Evolutionary conservation across 176 grass and related monocot species (phyloP), one percentile per base, ranked within the genome.

Genomic region (Oryza officinalis): DNA sequence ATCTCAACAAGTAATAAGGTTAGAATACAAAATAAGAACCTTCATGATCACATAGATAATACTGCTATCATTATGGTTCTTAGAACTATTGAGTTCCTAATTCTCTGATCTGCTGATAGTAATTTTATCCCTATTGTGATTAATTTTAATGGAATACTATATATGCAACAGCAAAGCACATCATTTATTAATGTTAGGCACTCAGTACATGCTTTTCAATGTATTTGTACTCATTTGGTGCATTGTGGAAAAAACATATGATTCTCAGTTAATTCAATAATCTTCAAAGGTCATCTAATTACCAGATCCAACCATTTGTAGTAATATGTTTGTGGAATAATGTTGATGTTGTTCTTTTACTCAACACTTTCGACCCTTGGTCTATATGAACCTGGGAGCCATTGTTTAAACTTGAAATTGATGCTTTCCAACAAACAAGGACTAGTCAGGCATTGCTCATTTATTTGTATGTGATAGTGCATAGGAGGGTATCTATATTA

Each of bases 231-330:
- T 75, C 33, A 35, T 50, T 17, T 41, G 45, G 40, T 52, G 52
- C 37, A 80, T 50, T 15, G 28, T 80, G 28, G 49, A 15, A 80
- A 86, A 84, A 60, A 15, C 40, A 54, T 65, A 27, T 57, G n/a
- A 28, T 74, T 18, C 50, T 17, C 46, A 71, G 65, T 74, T 60
- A 61, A 20, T 65, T 31, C 67, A 87, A 70, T 63, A 33, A 9
- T 46, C 50, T 18, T 67, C 23, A 64, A 13, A 22, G 11, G 33
- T 72, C 28, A 79, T 5, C 3, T 79, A 79, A 50, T 70, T 31
- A 69, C 18, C 35, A 69, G 57, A 31, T 78, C 35, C 49, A 71
- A 46, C 74, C 37, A 60, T 60, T 63, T 46, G 3, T 63, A 44
- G 13, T 45, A 45, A 47, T 33, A 37, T 78, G 65, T 78, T 78